These are phyloP conservation scores for Wickerhamomyces kurtzmanii DNA, from an alignment of 805 yeast species.

Conservation along the genomic window DNA sequence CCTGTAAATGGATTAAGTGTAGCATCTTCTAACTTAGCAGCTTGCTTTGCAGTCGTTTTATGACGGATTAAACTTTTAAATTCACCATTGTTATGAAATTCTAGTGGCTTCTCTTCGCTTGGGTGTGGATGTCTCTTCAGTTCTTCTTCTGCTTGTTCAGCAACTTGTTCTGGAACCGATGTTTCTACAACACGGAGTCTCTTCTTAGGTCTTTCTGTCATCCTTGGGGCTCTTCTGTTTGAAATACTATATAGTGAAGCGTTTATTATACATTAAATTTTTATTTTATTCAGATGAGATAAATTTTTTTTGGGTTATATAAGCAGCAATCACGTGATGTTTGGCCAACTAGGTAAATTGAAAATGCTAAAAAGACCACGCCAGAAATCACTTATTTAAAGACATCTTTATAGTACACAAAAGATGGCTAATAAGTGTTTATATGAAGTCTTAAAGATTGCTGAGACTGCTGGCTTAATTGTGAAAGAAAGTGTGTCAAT, in stretches of 20 bases:
- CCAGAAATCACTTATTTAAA: too few species aligned
- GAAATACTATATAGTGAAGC: background rate
- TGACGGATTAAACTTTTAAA: constrained; percentile 47
- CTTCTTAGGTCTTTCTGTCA: constrained; percentile 32
- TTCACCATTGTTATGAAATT: constrained; percentile 59
- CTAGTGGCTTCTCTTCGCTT: constrained; percentile 22
- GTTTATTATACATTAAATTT: background rate
- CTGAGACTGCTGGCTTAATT: constrained; percentile 8
- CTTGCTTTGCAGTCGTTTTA: constrained; percentile 56
- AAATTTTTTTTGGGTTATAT: background rate
- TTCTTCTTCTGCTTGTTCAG: constrained; percentile 56
- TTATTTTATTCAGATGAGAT: background rate
- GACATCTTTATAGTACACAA: too few species aligned
- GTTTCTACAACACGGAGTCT: constrained; percentile 37
- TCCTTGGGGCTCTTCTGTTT: constrained; percentile 3
- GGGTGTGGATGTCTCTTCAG: constrained; percentile 38
- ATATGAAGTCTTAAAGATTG: constrained; percentile 10
- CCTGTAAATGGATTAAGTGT: constrained; percentile 77
- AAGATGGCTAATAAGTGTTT: too few species aligned
- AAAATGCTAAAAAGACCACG: too few species aligned
- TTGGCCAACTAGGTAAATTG: too few species aligned
- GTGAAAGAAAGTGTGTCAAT: constrained; percentile 6
- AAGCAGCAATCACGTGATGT: background rate
- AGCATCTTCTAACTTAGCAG: constrained; percentile 48
- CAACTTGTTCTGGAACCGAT: constrained; percentile 54